Conservation (phyloP, 768 basidiomycete genomes). For the Rhodotorula babjevae region DNA sequence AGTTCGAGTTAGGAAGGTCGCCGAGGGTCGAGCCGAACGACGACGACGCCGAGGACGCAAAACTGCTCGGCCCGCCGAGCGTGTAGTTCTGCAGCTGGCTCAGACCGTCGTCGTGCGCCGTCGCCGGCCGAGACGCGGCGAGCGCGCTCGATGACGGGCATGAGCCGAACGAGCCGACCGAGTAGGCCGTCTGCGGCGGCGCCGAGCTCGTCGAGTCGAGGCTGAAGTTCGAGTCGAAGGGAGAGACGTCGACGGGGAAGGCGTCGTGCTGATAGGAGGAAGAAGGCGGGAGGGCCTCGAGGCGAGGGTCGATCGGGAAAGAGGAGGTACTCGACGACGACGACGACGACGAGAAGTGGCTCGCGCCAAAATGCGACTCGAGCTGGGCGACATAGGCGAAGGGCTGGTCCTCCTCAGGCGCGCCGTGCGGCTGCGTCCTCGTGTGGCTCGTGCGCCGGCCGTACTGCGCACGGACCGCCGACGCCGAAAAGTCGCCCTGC, state of each 20-base stretch:
- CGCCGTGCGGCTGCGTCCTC: neutral
- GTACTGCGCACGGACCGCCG: neutral
- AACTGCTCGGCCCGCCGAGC: constrained; percentile 1
- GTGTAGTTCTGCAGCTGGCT: constrained; percentile 27
- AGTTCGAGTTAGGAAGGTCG: neutral
- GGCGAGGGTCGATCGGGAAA: constrained; percentile 15
- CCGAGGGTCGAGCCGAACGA: neutral
- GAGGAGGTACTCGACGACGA: neutral
- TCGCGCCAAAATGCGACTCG: neutral
- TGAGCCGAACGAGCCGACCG: neutral
- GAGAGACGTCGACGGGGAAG: neutral
- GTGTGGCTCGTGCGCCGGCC: neutral
- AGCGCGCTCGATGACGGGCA: too few relatives aligned
- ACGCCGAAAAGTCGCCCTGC: constrained; percentile 4
- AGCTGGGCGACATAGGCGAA: constrained; percentile 30
- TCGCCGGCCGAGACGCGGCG: neutral
- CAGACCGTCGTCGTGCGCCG: constrained; percentile 17
- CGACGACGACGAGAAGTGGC: neutral
- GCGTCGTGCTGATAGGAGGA: neutral
- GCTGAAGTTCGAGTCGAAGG: neutral
- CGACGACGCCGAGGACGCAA: neutral
- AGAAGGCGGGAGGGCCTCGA: neutral
- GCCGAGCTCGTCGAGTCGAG: neutral
- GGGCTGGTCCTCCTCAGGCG: neutral
- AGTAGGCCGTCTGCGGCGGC: neutral